Conservation (phyloP, 805 yeast species). For the Sugiyamaella chiloensis region DNA sequence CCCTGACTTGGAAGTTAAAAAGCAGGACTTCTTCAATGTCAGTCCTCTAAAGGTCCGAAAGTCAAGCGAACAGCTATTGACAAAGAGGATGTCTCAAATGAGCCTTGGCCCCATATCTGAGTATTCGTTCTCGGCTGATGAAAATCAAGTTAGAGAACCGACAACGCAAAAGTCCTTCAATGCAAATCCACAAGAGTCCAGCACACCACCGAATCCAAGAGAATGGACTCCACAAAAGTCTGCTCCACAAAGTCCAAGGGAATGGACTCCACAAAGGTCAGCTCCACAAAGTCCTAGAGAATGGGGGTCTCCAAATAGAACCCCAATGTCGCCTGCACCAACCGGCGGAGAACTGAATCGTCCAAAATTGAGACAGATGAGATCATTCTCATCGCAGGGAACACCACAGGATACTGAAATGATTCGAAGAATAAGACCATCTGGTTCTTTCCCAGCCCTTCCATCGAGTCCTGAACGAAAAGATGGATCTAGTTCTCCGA, state of each 20-base stretch:
- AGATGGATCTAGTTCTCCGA: neutral
- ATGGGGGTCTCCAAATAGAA: too few relatives aligned
- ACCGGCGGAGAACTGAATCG: neutral
- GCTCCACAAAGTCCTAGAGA: too few relatives aligned
- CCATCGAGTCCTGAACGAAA: neutral
- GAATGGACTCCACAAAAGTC: too few relatives aligned
- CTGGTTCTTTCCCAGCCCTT: neutral
- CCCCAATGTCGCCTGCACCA: neutral
- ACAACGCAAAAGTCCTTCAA: too few relatives aligned
- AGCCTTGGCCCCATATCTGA: neutral
- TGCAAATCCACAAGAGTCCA: too few relatives aligned
- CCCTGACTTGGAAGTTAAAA: neutral
- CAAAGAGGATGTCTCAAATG: neutral
- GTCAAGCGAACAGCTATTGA: neutral
- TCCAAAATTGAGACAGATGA: neutral
- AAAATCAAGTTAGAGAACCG: too few relatives aligned
- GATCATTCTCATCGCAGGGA: constrained; percentile 1
- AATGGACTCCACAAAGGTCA: too few relatives aligned
- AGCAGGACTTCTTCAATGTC: neutral
- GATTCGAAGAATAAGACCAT: neutral
- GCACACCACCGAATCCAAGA: too few relatives aligned
- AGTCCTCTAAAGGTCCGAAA: neutral
- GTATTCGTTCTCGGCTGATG: neutral
- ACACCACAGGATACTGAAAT: neutral
- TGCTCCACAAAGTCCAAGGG: too few relatives aligned